A percentile compares a stretch with the other conserved stretches of the same genome.
These are phyloP conservation scores for Striga hermonthica DNA, from an alignment of 305 asterid species.

Conservation along the genomic window DNA sequence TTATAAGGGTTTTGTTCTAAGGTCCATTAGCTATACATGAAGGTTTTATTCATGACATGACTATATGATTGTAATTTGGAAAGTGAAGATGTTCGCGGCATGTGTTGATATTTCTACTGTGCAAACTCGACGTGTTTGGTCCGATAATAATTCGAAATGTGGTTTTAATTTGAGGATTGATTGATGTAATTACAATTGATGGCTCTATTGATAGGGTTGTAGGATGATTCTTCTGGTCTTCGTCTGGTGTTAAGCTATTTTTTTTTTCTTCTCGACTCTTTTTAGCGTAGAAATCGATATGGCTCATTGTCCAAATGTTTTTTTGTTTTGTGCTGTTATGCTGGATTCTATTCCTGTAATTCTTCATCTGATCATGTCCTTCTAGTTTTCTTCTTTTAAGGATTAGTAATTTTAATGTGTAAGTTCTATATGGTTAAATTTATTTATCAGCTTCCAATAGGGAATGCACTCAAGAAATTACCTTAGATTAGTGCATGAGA, in stretches of 20 bases:
- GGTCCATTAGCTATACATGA: slow-evolving; percentile 2
- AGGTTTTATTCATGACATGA: neutral
- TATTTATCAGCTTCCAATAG: no score
- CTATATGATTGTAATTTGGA: neutral
- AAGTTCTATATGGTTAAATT: no score
- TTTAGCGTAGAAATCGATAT: neutral
- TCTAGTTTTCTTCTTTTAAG: neutral
- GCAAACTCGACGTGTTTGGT: neutral
- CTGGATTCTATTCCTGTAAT: neutral
- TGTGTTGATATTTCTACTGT: neutral
- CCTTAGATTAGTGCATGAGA: no score
- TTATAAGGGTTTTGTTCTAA: slow-evolving; percentile 14
- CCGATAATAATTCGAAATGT: neutral
- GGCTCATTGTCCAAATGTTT: slow-evolving; percentile 12
- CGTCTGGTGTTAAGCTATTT: neutral
- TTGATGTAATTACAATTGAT: no score
- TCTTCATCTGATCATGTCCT: neutral
- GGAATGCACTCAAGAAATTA: no score
- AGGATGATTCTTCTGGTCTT: slow-evolving; percentile 19
- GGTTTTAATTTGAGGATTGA: neutral
- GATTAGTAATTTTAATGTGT: no score
- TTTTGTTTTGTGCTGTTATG: neutral
- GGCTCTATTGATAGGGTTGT: neutral
- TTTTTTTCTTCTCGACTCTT: slow-evolving; percentile 1
- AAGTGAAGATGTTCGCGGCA: neutral